Conservation (phyloP, 2,329 filamentous ascomycete species). For the Phyllosticta ampelicida region DNA sequence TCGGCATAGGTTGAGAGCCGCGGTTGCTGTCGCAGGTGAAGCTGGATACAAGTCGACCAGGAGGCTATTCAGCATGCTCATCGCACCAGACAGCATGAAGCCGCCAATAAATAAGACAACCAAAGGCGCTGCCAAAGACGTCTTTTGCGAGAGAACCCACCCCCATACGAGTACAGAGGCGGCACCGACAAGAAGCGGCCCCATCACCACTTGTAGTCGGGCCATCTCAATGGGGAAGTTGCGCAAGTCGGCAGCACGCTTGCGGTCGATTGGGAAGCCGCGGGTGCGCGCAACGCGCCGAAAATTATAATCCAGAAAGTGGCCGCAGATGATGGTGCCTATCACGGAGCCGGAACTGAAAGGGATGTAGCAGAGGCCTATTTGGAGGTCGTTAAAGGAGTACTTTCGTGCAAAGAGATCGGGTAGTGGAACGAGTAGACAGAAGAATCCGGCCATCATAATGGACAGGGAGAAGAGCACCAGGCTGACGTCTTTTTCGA, state of each 20-base stretch:
- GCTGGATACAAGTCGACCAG: constrained; percentile 33
- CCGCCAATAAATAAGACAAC: constrained; percentile 44
- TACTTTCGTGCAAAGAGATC: constrained; percentile 34
- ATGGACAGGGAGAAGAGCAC: constrained; percentile 19
- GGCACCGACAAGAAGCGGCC: constrained; percentile 25
- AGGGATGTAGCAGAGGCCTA: constrained; percentile 24
- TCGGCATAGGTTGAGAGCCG: constrained; percentile 25
- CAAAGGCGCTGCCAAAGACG: constrained; percentile 31
- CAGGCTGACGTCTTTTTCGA: constrained; percentile 27
- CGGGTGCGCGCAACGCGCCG: constrained; percentile 51
- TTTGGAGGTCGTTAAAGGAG: constrained; percentile 33
- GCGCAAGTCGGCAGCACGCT: constrained; percentile 43
- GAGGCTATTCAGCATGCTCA: constrained; percentile 36
- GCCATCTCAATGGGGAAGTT: constrained; percentile 42
- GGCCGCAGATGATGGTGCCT: constrained; percentile 36
- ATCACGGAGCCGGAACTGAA: constrained; percentile 25
- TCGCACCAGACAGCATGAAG: constrained; percentile 43
- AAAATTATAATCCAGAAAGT: constrained; percentile 62
- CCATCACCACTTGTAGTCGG: constrained; percentile 30
- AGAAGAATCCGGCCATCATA: constrained; percentile 24
- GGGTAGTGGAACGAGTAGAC: constrained; percentile 29
- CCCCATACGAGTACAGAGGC: constrained; percentile 29
- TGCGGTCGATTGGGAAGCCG: constrained; percentile 50
- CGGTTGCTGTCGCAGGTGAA: constrained; percentile 31
- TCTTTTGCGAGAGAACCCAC: constrained; percentile 30